A percentile compares a stretch with the other conserved stretches of the same genome.
Evolutionary conservation across 768 basidiomycete species (phyloP).

Genomic region (Termitomyces sp.): DNA sequence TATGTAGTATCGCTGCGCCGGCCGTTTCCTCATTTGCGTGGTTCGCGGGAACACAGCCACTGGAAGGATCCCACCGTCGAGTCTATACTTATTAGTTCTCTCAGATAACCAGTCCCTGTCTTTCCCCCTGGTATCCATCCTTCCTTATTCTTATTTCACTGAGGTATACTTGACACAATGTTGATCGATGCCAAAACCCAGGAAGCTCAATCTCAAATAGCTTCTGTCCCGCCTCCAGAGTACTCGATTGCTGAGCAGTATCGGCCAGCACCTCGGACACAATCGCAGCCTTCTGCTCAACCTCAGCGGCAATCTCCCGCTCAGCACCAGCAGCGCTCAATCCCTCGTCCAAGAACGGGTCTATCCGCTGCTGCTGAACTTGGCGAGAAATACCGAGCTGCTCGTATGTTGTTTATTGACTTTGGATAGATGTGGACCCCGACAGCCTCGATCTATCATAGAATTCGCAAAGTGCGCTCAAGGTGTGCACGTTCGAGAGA

Average conservation of each 20-base stretch:
- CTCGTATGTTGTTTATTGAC: slow-evolving; percentile 2
- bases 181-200: not conserved
- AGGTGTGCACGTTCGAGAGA: slow-evolving; percentile 6
- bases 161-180: not conserved
- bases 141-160: not conserved
- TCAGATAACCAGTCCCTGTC: not conserved
- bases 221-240: not conserved
- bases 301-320: not conserved
- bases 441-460: not conserved
- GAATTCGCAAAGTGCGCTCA: slow-evolving; percentile 13
- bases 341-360: not conserved
- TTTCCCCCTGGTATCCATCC: not conserved
- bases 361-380: slow-evolving; percentile 4
- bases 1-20: not conserved
- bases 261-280: not conserved
- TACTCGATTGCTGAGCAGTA: not conserved
- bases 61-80: not conserved
- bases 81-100: not conserved
- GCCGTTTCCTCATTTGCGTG: not conserved
- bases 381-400: slow-evolving; percentile 12
- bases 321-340: not conserved
- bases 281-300: too few relatives aligned
- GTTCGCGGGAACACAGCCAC: not conserved
- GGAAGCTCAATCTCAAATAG: not conserved
- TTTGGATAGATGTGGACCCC: not conserved